phyloP scores from a whole-genome alignment of 2,329 filamentous ascomycete genomes.

The Tolypocladium ophioglossoides region DNA sequence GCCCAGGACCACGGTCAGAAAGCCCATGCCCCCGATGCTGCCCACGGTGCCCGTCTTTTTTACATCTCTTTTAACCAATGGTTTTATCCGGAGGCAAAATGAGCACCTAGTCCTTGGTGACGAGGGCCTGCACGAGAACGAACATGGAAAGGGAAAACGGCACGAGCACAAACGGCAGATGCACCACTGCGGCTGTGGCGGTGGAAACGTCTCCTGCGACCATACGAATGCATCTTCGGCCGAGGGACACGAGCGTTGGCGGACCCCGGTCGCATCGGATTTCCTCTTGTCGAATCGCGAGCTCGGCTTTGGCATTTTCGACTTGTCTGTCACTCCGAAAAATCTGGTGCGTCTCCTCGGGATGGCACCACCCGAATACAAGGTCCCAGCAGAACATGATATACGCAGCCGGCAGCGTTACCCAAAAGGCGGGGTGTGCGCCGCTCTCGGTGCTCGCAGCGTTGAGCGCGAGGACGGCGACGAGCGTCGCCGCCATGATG shows the following conservation, averaged over 20 bases:
- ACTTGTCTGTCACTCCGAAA: constrained; percentile 40
- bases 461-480: constrained; percentile 56
- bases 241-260: constrained; percentile 42
- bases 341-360: constrained; percentile 52
- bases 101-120: constrained; percentile 64
- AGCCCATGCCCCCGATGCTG: constrained; percentile 61
- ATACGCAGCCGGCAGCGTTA: constrained; percentile 57
- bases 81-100: constrained; percentile 64
- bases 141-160: constrained; percentile 70
- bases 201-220: constrained; percentile 61
- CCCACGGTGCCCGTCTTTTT: constrained; percentile 58
- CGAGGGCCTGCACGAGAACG: constrained; percentile 59
- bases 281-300: constrained; percentile 5
- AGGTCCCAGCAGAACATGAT: constrained; percentile 62
- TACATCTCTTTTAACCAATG: too few species aligned
- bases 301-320: constrained; percentile 8
- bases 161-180: constrained; percentile 57
- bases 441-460: constrained; percentile 40
- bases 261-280: constrained; percentile 5
- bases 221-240: constrained; percentile 38
- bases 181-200: constrained; percentile 50
- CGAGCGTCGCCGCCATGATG: constrained; percentile 56
- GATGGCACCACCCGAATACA: constrained; percentile 49
- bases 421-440: constrained; percentile 52
- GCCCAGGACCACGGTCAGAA: constrained; percentile 59